Evolutionary conservation across 1,139 yeast species (phyloP).

Genomic region (Nematodospora anomalae): DNA sequence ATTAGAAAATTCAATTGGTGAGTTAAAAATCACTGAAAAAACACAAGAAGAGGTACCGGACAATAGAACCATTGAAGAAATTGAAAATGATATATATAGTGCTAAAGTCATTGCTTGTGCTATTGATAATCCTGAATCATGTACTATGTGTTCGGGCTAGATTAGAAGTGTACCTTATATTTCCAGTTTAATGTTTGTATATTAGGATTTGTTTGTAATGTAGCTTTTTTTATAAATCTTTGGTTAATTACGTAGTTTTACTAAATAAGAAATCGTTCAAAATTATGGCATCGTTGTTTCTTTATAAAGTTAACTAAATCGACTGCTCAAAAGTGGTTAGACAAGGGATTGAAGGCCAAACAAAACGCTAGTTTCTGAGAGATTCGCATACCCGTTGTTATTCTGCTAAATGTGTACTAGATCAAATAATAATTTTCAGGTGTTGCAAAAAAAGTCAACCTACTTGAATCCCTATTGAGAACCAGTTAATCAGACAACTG

Average conservation of each 20-base stretch:
- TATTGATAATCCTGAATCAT: slow-evolving; percentile 92
- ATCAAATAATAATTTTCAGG: too few species aligned
- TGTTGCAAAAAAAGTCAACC: too few species aligned
- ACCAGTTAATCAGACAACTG: too few species aligned
- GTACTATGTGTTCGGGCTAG: slow-evolving; percentile 98
- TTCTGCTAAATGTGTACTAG: too few species aligned
- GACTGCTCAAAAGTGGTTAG: too few species aligned
- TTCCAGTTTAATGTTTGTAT: slow-evolving; percentile 5
- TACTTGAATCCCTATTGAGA: too few species aligned
- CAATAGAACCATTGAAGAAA: slow-evolving; percentile 18
- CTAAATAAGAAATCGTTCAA: background rate
- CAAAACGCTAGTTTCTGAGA: too few species aligned
- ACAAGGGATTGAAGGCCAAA: too few species aligned
- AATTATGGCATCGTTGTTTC: background rate
- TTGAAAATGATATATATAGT: slow-evolving; percentile 74
- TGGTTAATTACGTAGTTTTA: slow-evolving; percentile 1
- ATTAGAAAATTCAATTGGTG: slow-evolving; percentile 49
- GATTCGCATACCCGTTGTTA: too few species aligned
- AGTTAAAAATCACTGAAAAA: slow-evolving; percentile 32
- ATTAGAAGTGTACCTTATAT: slow-evolving; percentile 3
- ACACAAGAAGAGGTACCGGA: slow-evolving; percentile 16
- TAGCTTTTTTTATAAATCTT: slow-evolving; percentile 1
- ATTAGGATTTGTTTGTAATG: slow-evolving; percentile 1
- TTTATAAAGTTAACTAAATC: too few species aligned
- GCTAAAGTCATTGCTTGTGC: slow-evolving; percentile 96